Evolutionary conservation across 129 eudicot species (phyloP).

Genomic region (Heracleum sosnowskyi): DNA sequence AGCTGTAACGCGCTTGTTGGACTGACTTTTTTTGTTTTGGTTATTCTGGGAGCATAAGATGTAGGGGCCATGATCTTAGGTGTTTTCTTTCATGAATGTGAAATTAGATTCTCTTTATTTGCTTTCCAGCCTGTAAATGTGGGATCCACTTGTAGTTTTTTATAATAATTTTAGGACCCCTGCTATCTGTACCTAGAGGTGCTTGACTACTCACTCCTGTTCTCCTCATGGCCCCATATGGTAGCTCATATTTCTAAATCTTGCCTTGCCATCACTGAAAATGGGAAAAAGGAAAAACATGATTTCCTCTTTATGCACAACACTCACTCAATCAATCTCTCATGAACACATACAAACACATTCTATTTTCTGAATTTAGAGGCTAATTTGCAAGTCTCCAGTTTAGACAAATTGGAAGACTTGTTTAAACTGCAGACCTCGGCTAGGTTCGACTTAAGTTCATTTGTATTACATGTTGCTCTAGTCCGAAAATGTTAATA

Average conservation of each 20-base stretch:
- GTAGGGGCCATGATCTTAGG: not conserved
- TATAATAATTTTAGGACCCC: not conserved
- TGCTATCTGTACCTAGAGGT: not conserved
- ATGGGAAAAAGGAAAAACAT: not conserved
- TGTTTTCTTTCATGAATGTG: conserved; percentile 2
- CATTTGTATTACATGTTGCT: no score
- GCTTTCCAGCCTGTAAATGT: conserved; percentile 14
- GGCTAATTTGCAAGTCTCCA: not conserved
- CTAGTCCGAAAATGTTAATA: no score
- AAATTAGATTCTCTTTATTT: conserved; percentile 1
- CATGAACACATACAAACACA: no score
- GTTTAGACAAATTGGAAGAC: not conserved
- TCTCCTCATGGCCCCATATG: not conserved
- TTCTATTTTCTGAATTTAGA: not conserved
- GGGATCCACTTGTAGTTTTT: not conserved
- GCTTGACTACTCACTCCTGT: not conserved
- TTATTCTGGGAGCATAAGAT: not conserved
- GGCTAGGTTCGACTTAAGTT: not conserved
- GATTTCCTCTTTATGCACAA: not conserved
- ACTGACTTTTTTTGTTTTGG: not conserved
- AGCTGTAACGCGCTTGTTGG: conserved; percentile 1
- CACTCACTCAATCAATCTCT: not conserved
- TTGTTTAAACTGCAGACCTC: not conserved
- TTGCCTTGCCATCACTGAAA: not conserved
- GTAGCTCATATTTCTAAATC: not conserved